These are phyloP conservation scores for Starmerella floricola DNA, from an alignment of 805 yeast genomes.

Conservation along the genomic window DNA sequence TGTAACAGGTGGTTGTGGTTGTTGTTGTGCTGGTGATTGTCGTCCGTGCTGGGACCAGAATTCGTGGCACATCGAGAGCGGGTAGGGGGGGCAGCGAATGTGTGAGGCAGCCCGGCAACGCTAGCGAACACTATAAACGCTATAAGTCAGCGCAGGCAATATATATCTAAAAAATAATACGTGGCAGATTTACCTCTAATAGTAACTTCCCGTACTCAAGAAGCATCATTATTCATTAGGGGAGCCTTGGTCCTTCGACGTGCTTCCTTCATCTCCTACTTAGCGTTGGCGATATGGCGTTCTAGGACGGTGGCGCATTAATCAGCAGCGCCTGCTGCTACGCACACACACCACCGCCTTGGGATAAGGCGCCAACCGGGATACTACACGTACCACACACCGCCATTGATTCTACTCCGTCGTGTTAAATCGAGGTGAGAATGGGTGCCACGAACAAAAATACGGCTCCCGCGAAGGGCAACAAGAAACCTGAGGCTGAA, in stretches of 20 bases:
- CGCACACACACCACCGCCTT: not conserved
- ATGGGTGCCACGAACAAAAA: constrained; percentile 2
- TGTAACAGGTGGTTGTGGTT: not conserved
- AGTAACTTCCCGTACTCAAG: too few species aligned
- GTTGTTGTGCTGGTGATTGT: not conserved
- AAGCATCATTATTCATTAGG: too few species aligned
- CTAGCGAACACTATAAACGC: too few species aligned
- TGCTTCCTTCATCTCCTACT: too few species aligned
- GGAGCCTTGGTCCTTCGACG: too few species aligned
- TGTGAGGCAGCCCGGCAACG: not conserved
- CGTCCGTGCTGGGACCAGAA: too few species aligned
- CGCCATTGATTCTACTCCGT: not conserved
- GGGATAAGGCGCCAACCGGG: not conserved
- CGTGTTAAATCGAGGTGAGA: not conserved
- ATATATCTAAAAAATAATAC: too few species aligned
- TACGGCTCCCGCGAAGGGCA: not conserved
- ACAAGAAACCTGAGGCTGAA: not conserved
- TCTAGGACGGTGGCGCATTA: not conserved
- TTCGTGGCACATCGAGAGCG: too few species aligned
- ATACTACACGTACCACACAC: not conserved
- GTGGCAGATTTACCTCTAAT: not conserved
- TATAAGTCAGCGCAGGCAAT: too few species aligned
- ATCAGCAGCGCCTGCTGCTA: not conserved
- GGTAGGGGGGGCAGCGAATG: not conserved
- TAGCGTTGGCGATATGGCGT: too few species aligned